Conservation (phyloP, 139 green algal genomes). For the Coccomyxa sp. region DNA sequence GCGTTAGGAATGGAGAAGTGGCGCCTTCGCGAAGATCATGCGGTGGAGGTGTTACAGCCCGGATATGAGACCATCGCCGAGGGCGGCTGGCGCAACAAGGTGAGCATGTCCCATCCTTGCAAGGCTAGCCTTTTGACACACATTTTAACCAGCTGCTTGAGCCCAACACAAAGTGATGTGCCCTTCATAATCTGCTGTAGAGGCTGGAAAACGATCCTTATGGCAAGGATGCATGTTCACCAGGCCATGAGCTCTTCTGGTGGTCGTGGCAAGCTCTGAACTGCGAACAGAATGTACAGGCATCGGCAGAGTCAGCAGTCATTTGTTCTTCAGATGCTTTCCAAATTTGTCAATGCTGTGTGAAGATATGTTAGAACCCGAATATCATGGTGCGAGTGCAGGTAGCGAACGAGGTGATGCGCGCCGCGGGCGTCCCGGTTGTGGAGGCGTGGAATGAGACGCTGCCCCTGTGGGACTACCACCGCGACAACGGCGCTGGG, state of each 20-base stretch:
- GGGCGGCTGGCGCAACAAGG: conserved; percentile 25
- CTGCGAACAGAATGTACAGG: no score
- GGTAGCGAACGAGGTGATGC: conserved; percentile 9
- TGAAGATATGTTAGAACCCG: not conserved
- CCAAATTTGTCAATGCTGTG: not conserved
- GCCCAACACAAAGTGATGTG: not conserved
- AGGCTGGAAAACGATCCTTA: not conserved
- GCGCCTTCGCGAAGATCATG: conserved; percentile 1
- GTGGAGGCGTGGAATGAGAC: conserved; percentile 20
- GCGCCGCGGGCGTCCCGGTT: conserved; percentile 1
- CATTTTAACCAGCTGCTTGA: not conserved
- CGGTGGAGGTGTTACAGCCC: not conserved
- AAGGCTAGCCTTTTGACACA: not conserved
- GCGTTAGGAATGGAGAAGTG: not conserved
- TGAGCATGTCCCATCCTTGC: not conserved
- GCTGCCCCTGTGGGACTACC: conserved; percentile 14
- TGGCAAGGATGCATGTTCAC: not conserved
- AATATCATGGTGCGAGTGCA: not conserved
- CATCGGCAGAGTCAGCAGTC: no score
- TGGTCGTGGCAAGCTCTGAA: not conserved
- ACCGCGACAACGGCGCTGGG: conserved; percentile 25
- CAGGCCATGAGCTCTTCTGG: not conserved
- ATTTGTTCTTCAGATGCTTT: not conserved
- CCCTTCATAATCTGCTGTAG: not conserved
- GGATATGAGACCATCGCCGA: not conserved